These are phyloP conservation scores for Suillus paluster DNA, from an alignment of 768 basidiomycete species.

Conservation along the genomic window DNA sequence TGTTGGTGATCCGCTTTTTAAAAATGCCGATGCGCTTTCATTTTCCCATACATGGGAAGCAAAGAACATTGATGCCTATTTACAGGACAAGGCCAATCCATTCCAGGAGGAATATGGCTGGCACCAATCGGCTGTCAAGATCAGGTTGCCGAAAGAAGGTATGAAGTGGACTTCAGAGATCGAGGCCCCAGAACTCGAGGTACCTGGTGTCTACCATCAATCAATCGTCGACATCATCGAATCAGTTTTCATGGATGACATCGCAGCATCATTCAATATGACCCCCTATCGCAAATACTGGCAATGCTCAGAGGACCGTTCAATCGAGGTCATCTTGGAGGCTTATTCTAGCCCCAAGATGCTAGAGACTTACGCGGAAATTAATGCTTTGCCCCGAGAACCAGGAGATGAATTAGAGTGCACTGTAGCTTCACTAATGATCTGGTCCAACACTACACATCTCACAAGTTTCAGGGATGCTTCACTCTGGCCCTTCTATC, in stretches of 20 bases:
- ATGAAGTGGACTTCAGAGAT: neutral
- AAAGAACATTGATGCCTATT: constrained; percentile 3
- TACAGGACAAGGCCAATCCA: constrained; percentile 19
- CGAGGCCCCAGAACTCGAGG: no score
- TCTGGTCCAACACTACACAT: constrained; percentile 29
- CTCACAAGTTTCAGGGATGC: constrained; percentile 22
- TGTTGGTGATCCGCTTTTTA: constrained; percentile 26
- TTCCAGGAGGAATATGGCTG: constrained; percentile 19
- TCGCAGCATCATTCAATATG: no score
- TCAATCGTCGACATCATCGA: no score
- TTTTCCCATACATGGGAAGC: constrained; percentile 18
- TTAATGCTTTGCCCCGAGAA: neutral
- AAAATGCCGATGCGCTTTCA: constrained; percentile 17
- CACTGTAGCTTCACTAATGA: constrained; percentile 21
- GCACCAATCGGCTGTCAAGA: constrained; percentile 25
- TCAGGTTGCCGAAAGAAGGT: neutral
- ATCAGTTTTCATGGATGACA: no score
- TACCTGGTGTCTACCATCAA: no score
- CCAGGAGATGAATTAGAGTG: constrained; percentile 16
- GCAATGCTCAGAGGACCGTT: no score
- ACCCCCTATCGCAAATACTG: no score
- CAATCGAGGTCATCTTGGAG: no score
- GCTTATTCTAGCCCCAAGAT: no score
- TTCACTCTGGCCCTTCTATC: constrained; percentile 19
- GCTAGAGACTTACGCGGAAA: no score